A percentile compares a stretch with the other conserved stretches of the same genome.
phyloP scores from a whole-genome alignment of 306 rosid species.

The Prinsepia uniflora region DNA sequence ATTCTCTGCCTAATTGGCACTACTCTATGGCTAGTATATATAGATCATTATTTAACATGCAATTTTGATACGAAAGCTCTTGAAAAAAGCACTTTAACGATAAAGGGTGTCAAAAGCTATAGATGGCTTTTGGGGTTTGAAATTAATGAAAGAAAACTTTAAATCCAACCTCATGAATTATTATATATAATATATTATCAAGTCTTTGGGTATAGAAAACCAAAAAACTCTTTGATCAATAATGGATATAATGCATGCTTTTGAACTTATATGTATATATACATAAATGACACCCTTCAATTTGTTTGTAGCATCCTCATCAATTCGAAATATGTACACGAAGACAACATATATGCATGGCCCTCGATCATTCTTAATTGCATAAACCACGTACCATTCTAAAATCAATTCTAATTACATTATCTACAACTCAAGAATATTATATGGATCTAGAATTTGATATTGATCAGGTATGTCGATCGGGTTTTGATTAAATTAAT shows the following conservation, averaged over 20 bases:
- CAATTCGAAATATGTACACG: neutral
- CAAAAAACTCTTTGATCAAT: too few species aligned
- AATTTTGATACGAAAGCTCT: constrained; percentile 16
- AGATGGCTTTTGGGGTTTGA: constrained; percentile 4
- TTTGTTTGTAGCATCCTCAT: neutral
- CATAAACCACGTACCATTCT: neutral
- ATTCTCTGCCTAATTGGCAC: too few species aligned
- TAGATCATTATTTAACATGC: neutral
- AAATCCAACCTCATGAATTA: neutral
- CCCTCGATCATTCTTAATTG: neutral
- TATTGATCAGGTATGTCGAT: too few species aligned
- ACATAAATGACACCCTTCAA: neutral
- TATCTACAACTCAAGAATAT: too few species aligned
- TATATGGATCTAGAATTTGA: too few species aligned
- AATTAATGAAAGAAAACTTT: neutral
- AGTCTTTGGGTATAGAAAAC: too few species aligned
- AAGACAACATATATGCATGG: neutral
- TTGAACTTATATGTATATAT: neutral
- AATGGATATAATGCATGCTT: neutral
- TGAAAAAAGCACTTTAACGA: neutral
- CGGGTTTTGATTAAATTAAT: too few species aligned
- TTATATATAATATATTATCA: too few species aligned
- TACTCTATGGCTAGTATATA: too few species aligned
- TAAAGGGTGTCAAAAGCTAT: neutral
- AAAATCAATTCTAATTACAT: neutral